phyloP scores from a whole-genome alignment of 2,329 filamentous ascomycete genomes.

The Hymenoscyphus repandus region DNA sequence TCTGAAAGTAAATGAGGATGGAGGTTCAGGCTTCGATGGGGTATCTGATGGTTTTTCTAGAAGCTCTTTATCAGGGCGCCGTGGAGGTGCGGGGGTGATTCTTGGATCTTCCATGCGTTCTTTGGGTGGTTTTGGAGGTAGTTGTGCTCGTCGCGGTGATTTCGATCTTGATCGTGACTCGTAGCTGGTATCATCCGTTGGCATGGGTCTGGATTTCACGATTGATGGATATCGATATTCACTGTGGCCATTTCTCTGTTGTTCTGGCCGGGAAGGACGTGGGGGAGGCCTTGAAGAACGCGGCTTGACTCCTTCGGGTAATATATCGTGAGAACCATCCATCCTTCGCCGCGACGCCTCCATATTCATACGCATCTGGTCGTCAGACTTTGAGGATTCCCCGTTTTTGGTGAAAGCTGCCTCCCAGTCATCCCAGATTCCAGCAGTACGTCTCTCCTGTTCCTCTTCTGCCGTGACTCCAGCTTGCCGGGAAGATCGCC shows the following conservation, averaged over 20 bases:
- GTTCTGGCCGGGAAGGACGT: constrained; percentile 18
- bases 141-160: constrained; percentile 3
- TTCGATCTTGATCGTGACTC: constrained; percentile 3
- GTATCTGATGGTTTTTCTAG: background rate
- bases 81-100: constrained; percentile 10
- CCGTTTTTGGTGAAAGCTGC: constrained; percentile 34
- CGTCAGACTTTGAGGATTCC: constrained; percentile 29
- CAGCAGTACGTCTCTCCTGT: constrained; percentile 47
- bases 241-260: constrained; percentile 18
- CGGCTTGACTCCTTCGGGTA: constrained; percentile 20
- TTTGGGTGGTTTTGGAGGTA: constrained; percentile 29
- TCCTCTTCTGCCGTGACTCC: constrained; percentile 54
- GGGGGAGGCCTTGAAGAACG: constrained; percentile 23
- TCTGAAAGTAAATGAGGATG: constrained; percentile 61
- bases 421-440: constrained; percentile 49
- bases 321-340: constrained; percentile 26
- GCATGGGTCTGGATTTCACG: constrained; percentile 43
- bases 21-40: constrained; percentile 1
- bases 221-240: constrained; percentile 55
- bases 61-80: constrained; percentile 24
- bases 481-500: constrained; percentile 51
- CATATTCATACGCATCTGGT: constrained; percentile 46
- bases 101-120: constrained; percentile 14
- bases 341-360: constrained; percentile 43
- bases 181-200: constrained; percentile 31